A percentile compares a stretch with the other conserved stretches of the same genome.
Evolutionary conservation across 345 rosid genomes (phyloP).

Genomic region (Acer yangbiense): DNA sequence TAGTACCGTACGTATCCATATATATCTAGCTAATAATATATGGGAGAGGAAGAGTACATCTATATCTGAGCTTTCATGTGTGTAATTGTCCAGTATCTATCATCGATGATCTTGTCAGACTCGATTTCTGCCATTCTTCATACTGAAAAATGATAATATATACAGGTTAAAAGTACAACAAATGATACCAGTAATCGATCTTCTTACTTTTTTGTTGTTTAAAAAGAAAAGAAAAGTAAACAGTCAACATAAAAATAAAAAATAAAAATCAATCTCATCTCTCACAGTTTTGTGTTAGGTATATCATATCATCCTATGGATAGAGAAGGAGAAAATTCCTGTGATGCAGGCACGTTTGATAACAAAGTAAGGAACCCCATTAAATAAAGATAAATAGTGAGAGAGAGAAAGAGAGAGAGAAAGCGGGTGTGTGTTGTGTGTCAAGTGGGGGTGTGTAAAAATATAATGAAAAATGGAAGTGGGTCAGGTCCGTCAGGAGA

Average conservation of each 20-base stretch:
- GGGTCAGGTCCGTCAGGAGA: slow-evolving; percentile 27
- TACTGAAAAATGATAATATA: slow-evolving; percentile 23
- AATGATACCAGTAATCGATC: slow-evolving; percentile 7
- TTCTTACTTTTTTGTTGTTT: background rate
- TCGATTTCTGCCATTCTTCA: slow-evolving; percentile 19
- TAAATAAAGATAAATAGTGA: background rate
- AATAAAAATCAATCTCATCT: background rate
- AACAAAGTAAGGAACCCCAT: slow-evolving; percentile 12
- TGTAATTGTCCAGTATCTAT: slow-evolving; percentile 12
- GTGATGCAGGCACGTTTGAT: slow-evolving; percentile 32
- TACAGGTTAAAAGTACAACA: slow-evolving; percentile 15
- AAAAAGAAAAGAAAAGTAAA: background rate
- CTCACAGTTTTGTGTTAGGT: slow-evolving; percentile 29
- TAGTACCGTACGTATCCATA: slow-evolving; percentile 23
- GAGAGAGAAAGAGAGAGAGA: too few relatives aligned
- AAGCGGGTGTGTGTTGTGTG: too few relatives aligned
- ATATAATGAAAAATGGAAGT: background rate
- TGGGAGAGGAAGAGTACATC: slow-evolving; percentile 14
- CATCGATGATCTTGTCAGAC: slow-evolving; percentile 32
- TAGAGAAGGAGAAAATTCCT: slow-evolving; percentile 19
- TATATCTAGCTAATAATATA: slow-evolving; percentile 22
- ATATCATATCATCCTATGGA: slow-evolving; percentile 12
- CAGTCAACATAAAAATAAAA: background rate
- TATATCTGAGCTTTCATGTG: slow-evolving; percentile 6
- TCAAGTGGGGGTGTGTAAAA: background rate